phyloP scores from a whole-genome alignment of 208 protist species.

The Crithidia brevicula region DNA sequence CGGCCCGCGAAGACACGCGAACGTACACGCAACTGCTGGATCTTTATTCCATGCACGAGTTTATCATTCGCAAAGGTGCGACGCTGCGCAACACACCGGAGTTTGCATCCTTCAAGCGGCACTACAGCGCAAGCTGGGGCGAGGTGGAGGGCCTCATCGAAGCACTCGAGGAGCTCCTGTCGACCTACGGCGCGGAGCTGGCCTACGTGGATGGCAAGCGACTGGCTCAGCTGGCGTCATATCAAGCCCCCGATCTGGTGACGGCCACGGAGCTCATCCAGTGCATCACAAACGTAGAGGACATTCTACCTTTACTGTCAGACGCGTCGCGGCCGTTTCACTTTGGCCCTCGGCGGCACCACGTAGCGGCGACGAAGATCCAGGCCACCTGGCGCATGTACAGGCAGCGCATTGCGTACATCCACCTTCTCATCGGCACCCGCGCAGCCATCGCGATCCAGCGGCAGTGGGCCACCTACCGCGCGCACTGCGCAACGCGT shows the following conservation, averaged over 20 bases:
- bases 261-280: constrained; percentile 62
- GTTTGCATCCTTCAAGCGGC: constrained; percentile 91
- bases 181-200: constrained; percentile 80
- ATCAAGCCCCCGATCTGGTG: constrained; percentile 58
- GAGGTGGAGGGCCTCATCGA: constrained; percentile 81
- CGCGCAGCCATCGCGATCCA: constrained; percentile 85
- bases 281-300: constrained; percentile 86
- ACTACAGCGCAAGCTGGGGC: constrained; percentile 83
- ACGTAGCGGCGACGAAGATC: constrained; percentile 85
- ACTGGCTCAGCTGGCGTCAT: constrained; percentile 75
- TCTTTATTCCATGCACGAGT: constrained; percentile 95
- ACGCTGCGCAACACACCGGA: constrained; percentile 90
- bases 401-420: constrained; percentile 76
- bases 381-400: constrained; percentile 93
- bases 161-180: constrained; percentile 78
- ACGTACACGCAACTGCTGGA: constrained; percentile 94
- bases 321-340: constrained; percentile 59
- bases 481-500: constrained; percentile 71
- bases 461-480: constrained; percentile 81
- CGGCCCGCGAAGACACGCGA: constrained; percentile 64
- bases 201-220: constrained; percentile 92
- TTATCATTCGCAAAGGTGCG: constrained; percentile 92
- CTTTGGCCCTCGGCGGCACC: constrained; percentile 55
- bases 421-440: constrained; percentile 79
- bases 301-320: constrained; percentile 71